Evolutionary conservation across 1,139 yeast genomes (phyloP), one percentile per base, ranked within the genome.

Genomic region (Saccharomyces uvarum): DNA sequence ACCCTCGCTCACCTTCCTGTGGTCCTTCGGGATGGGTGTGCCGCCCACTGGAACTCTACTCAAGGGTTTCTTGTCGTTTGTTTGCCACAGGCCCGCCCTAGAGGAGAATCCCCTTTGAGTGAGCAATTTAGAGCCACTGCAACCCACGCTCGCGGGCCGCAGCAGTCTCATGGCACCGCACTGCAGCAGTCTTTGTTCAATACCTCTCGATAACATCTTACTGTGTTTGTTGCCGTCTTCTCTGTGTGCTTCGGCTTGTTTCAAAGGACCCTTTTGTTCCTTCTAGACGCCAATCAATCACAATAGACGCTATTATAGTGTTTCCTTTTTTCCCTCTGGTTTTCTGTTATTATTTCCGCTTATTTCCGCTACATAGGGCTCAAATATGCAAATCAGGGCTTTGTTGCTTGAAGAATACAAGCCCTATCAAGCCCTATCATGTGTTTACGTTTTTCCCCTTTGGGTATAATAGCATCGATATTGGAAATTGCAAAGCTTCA

Each of bases 31-130:
- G 31, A 33, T 33, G 11, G 47, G 42, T 19, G 31, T 51, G 65
- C 84, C 76, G 62, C 88, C 77, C 60, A 84, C 67, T 49, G 84
- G 77, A 57, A 81, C 73, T 67, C 87, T 63, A 62, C 79, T 75
- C 54, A 77, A 61, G n/a, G 79, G 80, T 59, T 76, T 77, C 44
- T 38, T 38, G 24, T 24, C 44, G 11, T 38, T 19, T 19, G 44
- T 5, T 19, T 38, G 44, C 44, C 44, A 38, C n/a, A 38, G 13
- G n/a, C 44, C 21, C 13, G 44, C 11, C 11, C 24, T 24, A 19
- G 44, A 9, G 13, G 19, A 38, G 44, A 38, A 38, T 11, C 44
- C 26, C 24, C 44, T 38, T 5, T 38, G 44, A 9, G 44, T 19
- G 44, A 38, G 44, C 13, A 38, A 38, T 16, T 38, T 38, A 38